Conservation (phyloP, 352 stramenopile species). For the Globisporangium nodosum region DNA sequence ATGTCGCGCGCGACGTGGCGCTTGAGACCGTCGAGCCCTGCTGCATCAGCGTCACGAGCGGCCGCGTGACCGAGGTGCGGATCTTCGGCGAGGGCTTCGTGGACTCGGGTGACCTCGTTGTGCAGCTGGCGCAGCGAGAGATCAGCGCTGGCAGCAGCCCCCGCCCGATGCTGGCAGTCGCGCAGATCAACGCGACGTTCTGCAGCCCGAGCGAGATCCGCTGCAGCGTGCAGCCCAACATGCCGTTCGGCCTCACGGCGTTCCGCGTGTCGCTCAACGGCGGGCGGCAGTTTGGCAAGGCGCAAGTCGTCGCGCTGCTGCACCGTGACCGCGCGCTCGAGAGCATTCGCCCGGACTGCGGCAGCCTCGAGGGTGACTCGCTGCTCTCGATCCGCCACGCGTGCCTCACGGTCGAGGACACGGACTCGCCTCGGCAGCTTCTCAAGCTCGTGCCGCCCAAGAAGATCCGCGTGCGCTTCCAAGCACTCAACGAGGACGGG, state of each 20-base stretch:
- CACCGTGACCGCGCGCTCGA: conserved; percentile 41
- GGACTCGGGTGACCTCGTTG: conserved; percentile 57
- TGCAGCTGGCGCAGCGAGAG: conserved; percentile 37
- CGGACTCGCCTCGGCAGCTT: conserved; percentile 38
- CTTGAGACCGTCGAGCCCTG: conserved; percentile 43
- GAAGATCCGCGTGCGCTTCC: conserved; percentile 43
- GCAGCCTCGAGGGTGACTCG: conserved; percentile 34
- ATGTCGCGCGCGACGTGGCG: conserved; percentile 39
- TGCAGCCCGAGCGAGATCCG: conserved; percentile 36
- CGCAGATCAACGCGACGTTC: conserved; percentile 52
- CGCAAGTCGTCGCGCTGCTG: conserved; percentile 33
- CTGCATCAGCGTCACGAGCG: conserved; percentile 53
- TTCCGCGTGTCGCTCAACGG: conserved; percentile 61
- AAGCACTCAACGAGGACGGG: conserved; percentile 26
- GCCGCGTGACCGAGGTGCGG: conserved; percentile 44
- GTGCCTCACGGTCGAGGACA: conserved; percentile 30
- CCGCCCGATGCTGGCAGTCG: conserved; percentile 13
- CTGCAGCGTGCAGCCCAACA: conserved; percentile 56
- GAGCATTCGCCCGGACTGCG: conserved; percentile 26
- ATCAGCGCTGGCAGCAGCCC: conserved; percentile 7
- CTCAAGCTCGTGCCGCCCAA: conserved; percentile 40
- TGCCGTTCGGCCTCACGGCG: conserved; percentile 56
- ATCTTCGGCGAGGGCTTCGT: conserved; percentile 53
- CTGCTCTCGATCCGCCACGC: conserved; percentile 24
- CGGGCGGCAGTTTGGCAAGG: conserved; percentile 45